Conservation (phyloP, 805 yeast species). For the Candida parachauliodes region DNA sequence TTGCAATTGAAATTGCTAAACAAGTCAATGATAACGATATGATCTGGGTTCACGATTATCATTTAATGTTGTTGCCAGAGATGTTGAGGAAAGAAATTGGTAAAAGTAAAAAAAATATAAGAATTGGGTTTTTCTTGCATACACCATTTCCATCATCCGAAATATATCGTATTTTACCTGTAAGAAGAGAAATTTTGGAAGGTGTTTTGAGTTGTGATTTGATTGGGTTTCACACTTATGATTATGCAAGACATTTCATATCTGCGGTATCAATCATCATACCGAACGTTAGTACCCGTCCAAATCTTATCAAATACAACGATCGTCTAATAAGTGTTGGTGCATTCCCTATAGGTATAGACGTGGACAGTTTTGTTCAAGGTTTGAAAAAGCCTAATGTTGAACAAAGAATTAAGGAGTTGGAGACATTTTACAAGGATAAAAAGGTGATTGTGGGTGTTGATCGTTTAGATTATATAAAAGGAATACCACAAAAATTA, state of each 20-base stretch:
- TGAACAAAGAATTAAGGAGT: conserved; percentile 56
- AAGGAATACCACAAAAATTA: conserved; percentile 96
- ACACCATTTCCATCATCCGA: conserved; percentile 98
- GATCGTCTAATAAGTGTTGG: conserved; percentile 82
- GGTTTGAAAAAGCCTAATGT: conserved; percentile 69
- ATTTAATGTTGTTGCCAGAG: conserved; percentile 90
- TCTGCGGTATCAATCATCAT: conserved; percentile 84
- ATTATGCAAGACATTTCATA: conserved; percentile 93
- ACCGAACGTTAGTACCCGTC: conserved; percentile 70
- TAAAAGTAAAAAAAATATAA: conserved; percentile 49
- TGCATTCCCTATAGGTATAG: conserved; percentile 99
- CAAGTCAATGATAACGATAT: conserved; percentile 78
- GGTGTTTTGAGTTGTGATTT: conserved; percentile 94
- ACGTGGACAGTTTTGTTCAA: conserved; percentile 82
- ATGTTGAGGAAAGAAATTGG: conserved; percentile 68
- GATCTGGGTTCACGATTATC: conserved; percentile 98
- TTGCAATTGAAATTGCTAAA: conserved; percentile 69
- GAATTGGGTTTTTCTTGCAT: conserved; percentile 90
- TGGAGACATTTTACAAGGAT: conserved; percentile 65
- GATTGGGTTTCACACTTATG: conserved; percentile 98
- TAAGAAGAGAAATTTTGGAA: conserved; percentile 81
- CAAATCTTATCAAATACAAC: conserved; percentile 81
- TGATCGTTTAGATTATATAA: conserved; percentile 92
- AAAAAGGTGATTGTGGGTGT: conserved; percentile 92
- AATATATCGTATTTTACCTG: conserved; percentile 93